These are phyloP conservation scores for Populus nigra DNA, from an alignment of 345 rosid species.

Conservation along the genomic window DNA sequence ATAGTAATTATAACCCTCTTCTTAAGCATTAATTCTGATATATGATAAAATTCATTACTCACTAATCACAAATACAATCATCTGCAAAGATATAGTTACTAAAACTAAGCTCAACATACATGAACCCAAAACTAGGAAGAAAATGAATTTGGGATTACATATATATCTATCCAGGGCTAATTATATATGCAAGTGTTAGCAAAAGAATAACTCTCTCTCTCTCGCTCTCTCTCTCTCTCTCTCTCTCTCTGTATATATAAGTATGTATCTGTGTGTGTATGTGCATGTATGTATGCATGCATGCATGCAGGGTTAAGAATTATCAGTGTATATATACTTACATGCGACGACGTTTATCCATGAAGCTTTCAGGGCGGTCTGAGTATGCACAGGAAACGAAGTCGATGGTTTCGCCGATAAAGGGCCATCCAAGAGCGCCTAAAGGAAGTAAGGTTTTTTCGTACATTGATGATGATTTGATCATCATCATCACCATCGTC, in stretches of 20 bases:
- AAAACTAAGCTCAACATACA: not conserved
- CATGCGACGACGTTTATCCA: conserved; percentile 75
- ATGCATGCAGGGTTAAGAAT: too few relatives aligned
- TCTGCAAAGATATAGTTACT: not conserved
- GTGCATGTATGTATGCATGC: too few relatives aligned
- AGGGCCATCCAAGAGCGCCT: conserved; percentile 86
- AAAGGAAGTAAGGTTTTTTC: conserved; percentile 43
- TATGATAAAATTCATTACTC: not conserved
- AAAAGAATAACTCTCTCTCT: too few relatives aligned
- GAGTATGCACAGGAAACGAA: conserved; percentile 79
- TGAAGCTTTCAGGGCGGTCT: conserved; percentile 83
- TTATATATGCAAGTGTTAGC: too few relatives aligned
- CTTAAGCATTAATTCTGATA: not conserved
- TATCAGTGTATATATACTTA: conserved; percentile 23
- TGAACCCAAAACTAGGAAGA: not conserved
- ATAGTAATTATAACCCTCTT: not conserved
- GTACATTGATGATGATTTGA: conserved; percentile 13
- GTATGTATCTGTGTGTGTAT: too few relatives aligned
- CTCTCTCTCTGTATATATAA: too few relatives aligned
- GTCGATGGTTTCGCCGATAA: conserved; percentile 85
- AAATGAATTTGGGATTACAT: not conserved
- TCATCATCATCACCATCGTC: conserved; percentile 1
- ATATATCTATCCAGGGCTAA: too few relatives aligned
- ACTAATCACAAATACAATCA: not conserved
- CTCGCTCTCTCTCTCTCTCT: too few relatives aligned